phyloP scores from a whole-genome alignment of 495 filamentous ascomycete genomes.

The Aspergillus diversus region DNA sequence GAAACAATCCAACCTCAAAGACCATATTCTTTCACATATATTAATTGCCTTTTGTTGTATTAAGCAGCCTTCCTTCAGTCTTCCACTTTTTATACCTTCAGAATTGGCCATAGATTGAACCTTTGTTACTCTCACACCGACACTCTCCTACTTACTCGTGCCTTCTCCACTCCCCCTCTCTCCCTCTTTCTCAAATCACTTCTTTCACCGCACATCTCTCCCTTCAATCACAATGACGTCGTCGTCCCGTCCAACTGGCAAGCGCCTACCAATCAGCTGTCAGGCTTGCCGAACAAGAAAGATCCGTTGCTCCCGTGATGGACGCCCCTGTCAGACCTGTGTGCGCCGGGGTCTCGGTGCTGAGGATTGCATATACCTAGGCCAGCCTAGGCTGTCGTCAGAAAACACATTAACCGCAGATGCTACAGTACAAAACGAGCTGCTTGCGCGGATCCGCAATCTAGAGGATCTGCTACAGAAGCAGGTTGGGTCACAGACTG shows the following conservation, averaged over 20 bases:
- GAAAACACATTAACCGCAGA: conserved; percentile 35
- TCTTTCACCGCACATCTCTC: neutral
- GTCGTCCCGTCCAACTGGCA: conserved; percentile 34
- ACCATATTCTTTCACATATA: neutral
- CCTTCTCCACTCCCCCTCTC: neutral
- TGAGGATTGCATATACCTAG: conserved; percentile 48
- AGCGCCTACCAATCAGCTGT: conserved; percentile 47
- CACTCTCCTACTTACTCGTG: no score
- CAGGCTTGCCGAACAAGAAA: conserved; percentile 47
- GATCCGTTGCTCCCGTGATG: conserved; percentile 47
- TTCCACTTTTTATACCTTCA: no score
- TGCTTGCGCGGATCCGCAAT: conserved; percentile 43
- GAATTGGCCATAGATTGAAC: no score
- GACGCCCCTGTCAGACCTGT: conserved; percentile 47
- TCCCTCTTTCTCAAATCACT: neutral
- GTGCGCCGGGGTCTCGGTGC: conserved; percentile 44
- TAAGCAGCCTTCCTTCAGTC: no score
- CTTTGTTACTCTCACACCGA: no score
- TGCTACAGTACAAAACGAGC: conserved; percentile 36
- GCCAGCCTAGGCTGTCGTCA: conserved; percentile 43
- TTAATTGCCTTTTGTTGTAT: neutral
- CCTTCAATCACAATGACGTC: conserved; percentile 16
- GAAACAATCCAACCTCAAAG: neutral
- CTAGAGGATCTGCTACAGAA: conserved; percentile 44
- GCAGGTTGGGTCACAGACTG: conserved; percentile 30